phyloP scores from a whole-genome alignment of 768 basidiomycete genomes.

The Boletus bicolor region DNA sequence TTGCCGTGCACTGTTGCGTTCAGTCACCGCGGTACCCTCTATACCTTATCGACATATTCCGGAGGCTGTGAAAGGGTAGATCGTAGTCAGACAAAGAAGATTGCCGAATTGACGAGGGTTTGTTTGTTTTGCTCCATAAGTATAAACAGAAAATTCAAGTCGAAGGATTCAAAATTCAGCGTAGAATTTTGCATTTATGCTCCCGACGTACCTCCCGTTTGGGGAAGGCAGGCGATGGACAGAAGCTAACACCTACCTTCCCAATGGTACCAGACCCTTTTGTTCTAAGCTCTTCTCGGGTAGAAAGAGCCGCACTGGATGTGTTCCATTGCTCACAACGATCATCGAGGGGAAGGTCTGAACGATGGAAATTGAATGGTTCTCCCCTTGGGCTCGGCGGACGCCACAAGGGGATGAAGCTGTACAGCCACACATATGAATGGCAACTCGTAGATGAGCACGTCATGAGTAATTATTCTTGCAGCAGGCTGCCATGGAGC shows the following conservation, averaged over 20 bases:
- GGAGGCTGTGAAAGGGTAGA: no score
- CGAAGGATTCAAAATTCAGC: no score
- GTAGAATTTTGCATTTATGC: no score
- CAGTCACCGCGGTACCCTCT: no score
- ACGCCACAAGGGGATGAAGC: slow-evolving; percentile 11
- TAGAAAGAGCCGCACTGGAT: neutral
- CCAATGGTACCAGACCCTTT: neutral
- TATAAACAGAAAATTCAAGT: no score
- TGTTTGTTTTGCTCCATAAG: no score
- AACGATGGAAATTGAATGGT: neutral
- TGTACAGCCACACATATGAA: slow-evolving; percentile 7
- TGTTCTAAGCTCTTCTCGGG: neutral
- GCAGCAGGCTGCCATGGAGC: slow-evolving; percentile 12
- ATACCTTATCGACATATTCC: no score
- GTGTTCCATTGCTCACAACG: slow-evolving; percentile 1
- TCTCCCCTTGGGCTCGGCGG: neutral
- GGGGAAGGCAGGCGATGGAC: slow-evolving; percentile 4
- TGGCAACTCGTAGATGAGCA: neutral
- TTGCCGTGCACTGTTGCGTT: no score
- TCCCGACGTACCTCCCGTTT: neutral
- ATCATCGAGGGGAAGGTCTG: slow-evolving; percentile 11
- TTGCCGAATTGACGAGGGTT: no score
- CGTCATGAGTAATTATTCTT: slow-evolving; percentile 5
- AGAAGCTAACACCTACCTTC: slow-evolving; percentile 6
- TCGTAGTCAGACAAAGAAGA: no score